These are phyloP conservation scores for Amphichorda felina DNA, from an alignment of 2,329 filamentous ascomycete species.

Conservation along the genomic window DNA sequence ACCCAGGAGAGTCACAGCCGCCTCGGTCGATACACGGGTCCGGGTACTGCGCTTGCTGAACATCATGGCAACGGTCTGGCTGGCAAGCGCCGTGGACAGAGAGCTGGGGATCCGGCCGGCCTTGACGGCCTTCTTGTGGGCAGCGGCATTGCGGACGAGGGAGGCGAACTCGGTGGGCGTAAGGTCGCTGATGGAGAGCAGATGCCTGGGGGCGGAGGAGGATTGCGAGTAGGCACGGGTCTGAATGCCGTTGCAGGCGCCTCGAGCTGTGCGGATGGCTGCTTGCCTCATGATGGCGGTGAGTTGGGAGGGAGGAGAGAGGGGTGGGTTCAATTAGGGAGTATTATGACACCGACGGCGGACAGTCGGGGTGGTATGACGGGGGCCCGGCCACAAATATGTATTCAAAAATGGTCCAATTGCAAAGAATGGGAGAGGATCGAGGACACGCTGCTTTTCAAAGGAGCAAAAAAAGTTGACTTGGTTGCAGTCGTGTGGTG, in stretches of 20 bases:
- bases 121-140: slow-evolving; percentile 69
- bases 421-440: no score
- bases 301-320: no score
- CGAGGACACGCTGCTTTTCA: no score
- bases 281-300: no score
- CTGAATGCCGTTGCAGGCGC: slow-evolving; percentile 20
- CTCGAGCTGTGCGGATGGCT: no score
- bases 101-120: slow-evolving; percentile 40
- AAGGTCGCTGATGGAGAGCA: slow-evolving; percentile 85
- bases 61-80: slow-evolving; percentile 84
- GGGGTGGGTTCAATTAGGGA: no score
- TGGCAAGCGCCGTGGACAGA: slow-evolving; percentile 51
- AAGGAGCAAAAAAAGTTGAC: no score
- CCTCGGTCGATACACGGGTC: slow-evolving; percentile 87
- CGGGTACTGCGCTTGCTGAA: slow-evolving; percentile 94
- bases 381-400: no score
- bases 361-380: no score
- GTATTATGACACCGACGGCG: no score
- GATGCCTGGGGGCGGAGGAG: slow-evolving; percentile 54
- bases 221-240: slow-evolving; percentile 27
- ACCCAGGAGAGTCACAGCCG: slow-evolving; percentile 76
- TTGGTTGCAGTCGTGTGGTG: no score
- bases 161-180: slow-evolving; percentile 66
- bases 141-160: slow-evolving; percentile 71
- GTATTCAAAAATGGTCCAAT: no score